phyloP scores from a whole-genome alignment of 148 eudicot species.

The Rhododendron kiyosumense region DNA sequence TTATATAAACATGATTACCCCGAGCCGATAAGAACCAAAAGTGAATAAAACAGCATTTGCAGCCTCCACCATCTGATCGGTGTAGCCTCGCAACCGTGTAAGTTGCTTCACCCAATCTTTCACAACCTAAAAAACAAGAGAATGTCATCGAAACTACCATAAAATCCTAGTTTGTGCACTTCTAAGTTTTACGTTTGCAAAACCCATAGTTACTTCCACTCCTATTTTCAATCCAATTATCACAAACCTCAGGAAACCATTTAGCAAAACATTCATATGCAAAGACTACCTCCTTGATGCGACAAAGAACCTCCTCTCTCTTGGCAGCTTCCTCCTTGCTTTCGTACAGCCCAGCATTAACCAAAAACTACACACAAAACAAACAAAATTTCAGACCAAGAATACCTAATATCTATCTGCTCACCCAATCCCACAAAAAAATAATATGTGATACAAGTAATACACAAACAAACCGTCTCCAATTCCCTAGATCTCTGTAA shows the following conservation, averaged over 20 bases:
- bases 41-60: slow-evolving; percentile 86
- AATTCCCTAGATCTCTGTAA: not conserved
- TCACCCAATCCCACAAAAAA: not conserved
- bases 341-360: slow-evolving; percentile 57
- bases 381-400: not conserved
- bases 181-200: not conserved
- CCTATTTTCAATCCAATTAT: not conserved
- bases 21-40: slow-evolving; percentile 87
- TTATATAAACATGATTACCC: slow-evolving; percentile 40
- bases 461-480: not conserved
- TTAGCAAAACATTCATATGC: not conserved
- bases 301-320: slow-evolving; percentile 62
- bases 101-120: slow-evolving; percentile 83
- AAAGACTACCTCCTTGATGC: slow-evolving; percentile 54
- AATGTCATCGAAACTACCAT: not conserved
- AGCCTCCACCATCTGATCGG: slow-evolving; percentile 83
- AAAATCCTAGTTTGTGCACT: not conserved
- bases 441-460: not conserved
- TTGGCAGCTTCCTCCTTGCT: slow-evolving; percentile 55
- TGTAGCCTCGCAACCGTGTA: slow-evolving; percentile 73
- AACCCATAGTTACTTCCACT: not conserved
- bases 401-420: not conserved
- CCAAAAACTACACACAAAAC: slow-evolving; percentile 47
- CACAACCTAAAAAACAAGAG: slow-evolving; percentile 50
- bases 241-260: not conserved